Base-by-base conservation (phyloP, 192 early-diverging fungal species). In the Backusella westeae region DNA sequence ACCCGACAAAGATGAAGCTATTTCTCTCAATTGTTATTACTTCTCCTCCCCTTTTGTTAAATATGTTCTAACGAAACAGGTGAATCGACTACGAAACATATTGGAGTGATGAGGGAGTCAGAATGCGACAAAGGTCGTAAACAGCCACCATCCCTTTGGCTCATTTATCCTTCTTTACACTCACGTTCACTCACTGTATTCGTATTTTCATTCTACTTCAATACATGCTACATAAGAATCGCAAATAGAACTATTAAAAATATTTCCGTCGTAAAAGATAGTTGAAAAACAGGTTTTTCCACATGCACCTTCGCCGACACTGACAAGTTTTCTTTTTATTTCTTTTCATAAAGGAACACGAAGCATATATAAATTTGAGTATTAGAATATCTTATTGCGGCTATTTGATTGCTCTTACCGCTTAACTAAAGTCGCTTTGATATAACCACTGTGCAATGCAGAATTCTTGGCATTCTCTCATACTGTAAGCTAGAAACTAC, bases 111-210 rank as follows among this genome's bases (percentile, higher is more conserved):
- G 89, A n/a, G 95, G 91, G 80, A 92, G 80, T 94, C 95, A 6
- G 95, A 92, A 81, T 98, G 98, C 15, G 93, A 95, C 68, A 98
- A 86, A 32, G 92, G 90, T 52, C 96, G 92, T 75, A 98, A 84
- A 73, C 95, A 93, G 85, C 97, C 95, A 81, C 96, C 96, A 84
- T 98, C 96, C 84, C 97, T 96, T 78, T 97, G 96, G 42, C 90
- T 95, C 86, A 86, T 34, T 69, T 21, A 67, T 35, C n/a, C 35
- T 26, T 4, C 9, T 71, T 26, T 32, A 76, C 79, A 39, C 32
- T 32, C 38, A 39, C 1, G 38, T 39, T 39, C 10, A 10, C 9
- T 70, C 59, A 96, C 96, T 74, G 96, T 98, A 91, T 99, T 96
- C 96, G 35, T 85, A 84, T 79, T 91, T 93, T 74, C 92, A 93